Evolutionary conservation across 1,284 basidiomycete genomes (phyloP).

Genomic region (Golubevia pallescens): DNA sequence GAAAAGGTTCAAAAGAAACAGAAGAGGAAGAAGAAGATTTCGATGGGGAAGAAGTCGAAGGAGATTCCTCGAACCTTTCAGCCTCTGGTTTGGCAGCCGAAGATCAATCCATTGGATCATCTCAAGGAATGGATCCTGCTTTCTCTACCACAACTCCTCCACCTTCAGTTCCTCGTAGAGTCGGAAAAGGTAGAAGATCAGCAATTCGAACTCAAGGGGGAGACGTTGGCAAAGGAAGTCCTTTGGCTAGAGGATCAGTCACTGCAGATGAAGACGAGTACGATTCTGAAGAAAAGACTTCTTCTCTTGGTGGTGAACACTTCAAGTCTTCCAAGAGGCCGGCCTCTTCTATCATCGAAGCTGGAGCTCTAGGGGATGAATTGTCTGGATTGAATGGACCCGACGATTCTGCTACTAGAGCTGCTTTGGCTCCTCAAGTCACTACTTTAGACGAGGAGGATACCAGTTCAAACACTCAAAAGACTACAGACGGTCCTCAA

Average conservation of each 20-base stretch:
- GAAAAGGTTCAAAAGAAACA: not conserved
- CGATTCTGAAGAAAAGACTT: slow-evolving; percentile 15
- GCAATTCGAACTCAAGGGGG: slow-evolving; percentile 1
- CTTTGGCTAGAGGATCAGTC: slow-evolving; percentile 23
- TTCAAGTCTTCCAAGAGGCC: slow-evolving; percentile 25
- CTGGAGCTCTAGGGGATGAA: slow-evolving; percentile 38
- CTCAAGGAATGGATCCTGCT: slow-evolving; percentile 39
- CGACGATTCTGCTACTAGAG: slow-evolving; percentile 21
- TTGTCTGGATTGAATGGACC: slow-evolving; percentile 11
- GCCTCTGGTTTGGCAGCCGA: slow-evolving; percentile 16
- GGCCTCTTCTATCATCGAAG: slow-evolving; percentile 26
- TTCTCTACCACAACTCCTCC: slow-evolving; percentile 29
- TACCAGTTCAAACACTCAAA: slow-evolving; percentile 3
- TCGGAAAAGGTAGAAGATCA: not conserved
- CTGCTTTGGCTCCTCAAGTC: slow-evolving; percentile 9
- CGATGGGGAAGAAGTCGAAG: not conserved
- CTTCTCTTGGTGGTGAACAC: slow-evolving; percentile 20
- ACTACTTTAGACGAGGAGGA: slow-evolving; percentile 12
- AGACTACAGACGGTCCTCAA: slow-evolving; percentile 2
- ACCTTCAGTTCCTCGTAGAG: slow-evolving; percentile 19
- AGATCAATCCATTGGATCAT: not conserved
- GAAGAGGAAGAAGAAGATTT: not conserved
- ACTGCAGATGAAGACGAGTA: slow-evolving; percentile 16
- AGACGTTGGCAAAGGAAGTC: slow-evolving; percentile 29
- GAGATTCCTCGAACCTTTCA: slow-evolving; percentile 20